Evolutionary conservation across 805 yeast species (phyloP).

Genomic region (Zygosaccharomyces kombuchaensis): DNA sequence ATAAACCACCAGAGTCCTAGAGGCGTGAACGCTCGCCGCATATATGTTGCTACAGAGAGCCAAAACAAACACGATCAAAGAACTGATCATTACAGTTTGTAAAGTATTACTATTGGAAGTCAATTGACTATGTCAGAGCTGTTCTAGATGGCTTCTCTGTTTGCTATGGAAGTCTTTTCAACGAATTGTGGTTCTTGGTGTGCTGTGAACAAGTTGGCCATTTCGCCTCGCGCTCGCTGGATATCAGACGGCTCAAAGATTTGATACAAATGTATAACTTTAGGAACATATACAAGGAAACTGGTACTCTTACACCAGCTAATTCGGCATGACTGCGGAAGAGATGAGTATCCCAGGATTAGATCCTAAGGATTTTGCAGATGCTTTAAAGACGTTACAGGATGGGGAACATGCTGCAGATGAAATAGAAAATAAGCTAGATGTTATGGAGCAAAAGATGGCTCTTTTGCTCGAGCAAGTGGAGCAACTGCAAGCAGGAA

Average conservation of each 20-base stretch:
- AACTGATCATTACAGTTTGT: slow-evolving; percentile 7
- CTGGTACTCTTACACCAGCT: neutral
- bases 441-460: slow-evolving; percentile 59
- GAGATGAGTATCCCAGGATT: neutral
- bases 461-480: slow-evolving; percentile 52
- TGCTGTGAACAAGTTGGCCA: slow-evolving; percentile 1
- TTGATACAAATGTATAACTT: neutral
- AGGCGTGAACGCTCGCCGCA: slow-evolving; percentile 23
- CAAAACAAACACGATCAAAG: slow-evolving; percentile 5
- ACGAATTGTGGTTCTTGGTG: neutral
- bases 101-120: neutral
- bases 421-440: slow-evolving; percentile 61
- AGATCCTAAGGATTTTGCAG: slow-evolving; percentile 33
- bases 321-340: neutral
- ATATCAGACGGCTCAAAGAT: slow-evolving; percentile 1
- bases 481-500: slow-evolving; percentile 19
- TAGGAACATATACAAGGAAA: neutral
- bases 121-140: neutral
- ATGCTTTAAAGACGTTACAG: slow-evolving; percentile 54
- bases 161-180: neutral
- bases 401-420: slow-evolving; percentile 67
- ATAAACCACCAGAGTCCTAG: slow-evolving; percentile 33
- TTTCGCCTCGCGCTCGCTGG: slow-evolving; percentile 2
- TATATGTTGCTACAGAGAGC: slow-evolving; percentile 8
- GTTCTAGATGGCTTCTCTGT: neutral